Base-by-base conservation (phyloP, 2,329 filamentous ascomycete genomes). In the Diaporthe longicolla region DNA sequence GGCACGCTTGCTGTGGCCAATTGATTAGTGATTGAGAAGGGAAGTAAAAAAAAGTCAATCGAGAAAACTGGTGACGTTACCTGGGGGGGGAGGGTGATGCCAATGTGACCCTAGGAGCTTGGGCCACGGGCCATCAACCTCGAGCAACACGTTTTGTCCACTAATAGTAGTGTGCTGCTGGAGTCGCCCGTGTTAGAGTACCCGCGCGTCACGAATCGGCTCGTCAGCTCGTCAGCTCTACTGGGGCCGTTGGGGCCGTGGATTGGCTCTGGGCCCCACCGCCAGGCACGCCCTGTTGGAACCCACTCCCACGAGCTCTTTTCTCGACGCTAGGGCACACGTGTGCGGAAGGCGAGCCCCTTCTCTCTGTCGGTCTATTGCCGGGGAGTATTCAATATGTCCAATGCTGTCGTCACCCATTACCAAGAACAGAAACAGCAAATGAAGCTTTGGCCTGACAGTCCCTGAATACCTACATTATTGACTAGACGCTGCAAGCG, bases 51-150 rank as follows among this genome's bases (percentile, higher is more conserved):
- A 26, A 66, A 52, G 63, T 54, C 63, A 66, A 52, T 52, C 11
- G 32, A 26, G 29, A 24, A 43, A 21, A 26, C 35, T 69, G n/a
- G 65, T 69, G 48, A 54, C 65, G 48, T 69, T 57, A 54, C 48
- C n/a, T 32, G 48, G 65, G 48, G 48, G 24, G 48, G 48, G 24
- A 54, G 37, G 15, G 32, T 43, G 32, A 54, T 55, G 65, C 52
- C 37, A 50, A 57, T 43, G 68, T 29, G 68, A 70, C 68, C 11
- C 32, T 37, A 29, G 68, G 69, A 71, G 69, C 69, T 71, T 61
- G 69, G 69, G 69, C 69, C 69, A 59, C 40, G 17, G 21, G 21
- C n/a, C 40, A 45, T 45, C 13, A 43, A 1, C 13, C 59, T 26
- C 57, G 35, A 37, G 21, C 35, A 26, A 37, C 35, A 37, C 35